These are phyloP conservation scores for Cadophora gregata DNA, from an alignment of 2,329 filamentous ascomycete genomes.

Conservation along the genomic window DNA sequence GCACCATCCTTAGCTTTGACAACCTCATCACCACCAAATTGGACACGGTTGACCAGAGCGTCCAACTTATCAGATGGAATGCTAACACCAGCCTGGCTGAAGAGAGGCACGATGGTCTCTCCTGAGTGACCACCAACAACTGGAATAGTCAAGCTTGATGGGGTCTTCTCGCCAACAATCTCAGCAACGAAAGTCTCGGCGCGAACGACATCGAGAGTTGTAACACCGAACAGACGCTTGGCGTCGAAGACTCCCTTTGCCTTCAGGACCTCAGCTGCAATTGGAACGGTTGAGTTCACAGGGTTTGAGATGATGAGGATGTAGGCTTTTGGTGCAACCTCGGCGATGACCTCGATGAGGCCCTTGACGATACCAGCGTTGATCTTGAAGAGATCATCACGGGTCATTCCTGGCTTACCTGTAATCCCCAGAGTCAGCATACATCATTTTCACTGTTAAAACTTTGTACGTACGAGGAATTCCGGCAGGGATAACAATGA, in stretches of 20 bases:
- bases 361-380: constrained; percentile 98
- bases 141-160: constrained; percentile 82
- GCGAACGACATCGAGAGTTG: constrained; percentile 96
- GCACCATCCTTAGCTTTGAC: constrained; percentile 93
- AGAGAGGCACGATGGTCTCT: constrained; percentile 96
- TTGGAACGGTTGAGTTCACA: constrained; percentile 98
- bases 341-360: constrained; percentile 85
- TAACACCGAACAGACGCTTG: constrained; percentile 97
- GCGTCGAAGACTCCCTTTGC: constrained; percentile 90
- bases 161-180: constrained; percentile 81
- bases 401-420: constrained; percentile 99
- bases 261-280: constrained; percentile 97
- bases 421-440: constrained; percentile 30
- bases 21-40: constrained; percentile 97
- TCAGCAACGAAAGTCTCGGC: constrained; percentile 95
- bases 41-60: constrained; percentile 89
- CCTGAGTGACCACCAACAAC: constrained; percentile 98
- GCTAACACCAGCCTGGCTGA: constrained; percentile 83
- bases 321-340: constrained; percentile 90
- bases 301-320: constrained; percentile 99
- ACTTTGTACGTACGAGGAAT: constrained; percentile 81
- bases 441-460: neutral
- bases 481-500: constrained; percentile 96
- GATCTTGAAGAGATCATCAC: constrained; percentile 99
- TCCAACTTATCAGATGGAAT: constrained; percentile 92